phyloP scores from a whole-genome alignment of 2,329 filamentous ascomycete species.

The Davidsoniella eucalypti region DNA sequence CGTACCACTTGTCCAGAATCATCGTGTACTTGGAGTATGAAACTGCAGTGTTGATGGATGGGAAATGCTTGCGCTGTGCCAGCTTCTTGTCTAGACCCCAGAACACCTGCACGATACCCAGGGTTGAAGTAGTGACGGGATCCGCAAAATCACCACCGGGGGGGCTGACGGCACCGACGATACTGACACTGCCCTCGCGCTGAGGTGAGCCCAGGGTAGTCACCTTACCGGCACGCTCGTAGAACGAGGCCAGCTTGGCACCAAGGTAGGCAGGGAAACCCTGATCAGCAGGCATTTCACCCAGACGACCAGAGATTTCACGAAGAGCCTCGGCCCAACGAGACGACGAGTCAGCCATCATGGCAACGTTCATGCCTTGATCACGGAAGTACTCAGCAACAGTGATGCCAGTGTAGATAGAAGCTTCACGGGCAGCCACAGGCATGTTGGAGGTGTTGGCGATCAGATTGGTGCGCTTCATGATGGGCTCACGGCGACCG shows the following conservation, averaged over 20 bases:
- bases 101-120: conserved; percentile 97
- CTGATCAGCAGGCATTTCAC: conserved; percentile 99
- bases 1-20: conserved; percentile 83
- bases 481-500: conserved; percentile 92
- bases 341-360: conserved; percentile 99
- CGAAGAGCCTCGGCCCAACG: conserved; percentile 97
- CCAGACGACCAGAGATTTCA: conserved; percentile 95
- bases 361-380: conserved; percentile 91
- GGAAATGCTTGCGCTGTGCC: conserved; percentile 97
- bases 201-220: conserved; percentile 75
- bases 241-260: conserved; percentile 96
- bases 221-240: conserved; percentile 89
- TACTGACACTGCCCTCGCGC: conserved; percentile 82
- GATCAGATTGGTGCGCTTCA: conserved; percentile 98
- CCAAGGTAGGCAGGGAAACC: conserved; percentile 96
- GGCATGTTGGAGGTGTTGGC: conserved; percentile 99
- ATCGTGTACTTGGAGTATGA: conserved; percentile 96
- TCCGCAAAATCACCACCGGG: conserved; percentile 99
- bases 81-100: conserved; percentile 99
- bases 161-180: conserved; percentile 92
- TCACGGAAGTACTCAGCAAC: conserved; percentile 95
- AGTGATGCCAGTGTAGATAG: conserved; percentile 93
- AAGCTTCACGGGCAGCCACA: conserved; percentile 92
- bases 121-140: conserved; percentile 82
- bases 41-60: conserved; percentile 85